Base-by-base conservation (phyloP, 345 rosid species). In the Citrus reticulata region DNA sequence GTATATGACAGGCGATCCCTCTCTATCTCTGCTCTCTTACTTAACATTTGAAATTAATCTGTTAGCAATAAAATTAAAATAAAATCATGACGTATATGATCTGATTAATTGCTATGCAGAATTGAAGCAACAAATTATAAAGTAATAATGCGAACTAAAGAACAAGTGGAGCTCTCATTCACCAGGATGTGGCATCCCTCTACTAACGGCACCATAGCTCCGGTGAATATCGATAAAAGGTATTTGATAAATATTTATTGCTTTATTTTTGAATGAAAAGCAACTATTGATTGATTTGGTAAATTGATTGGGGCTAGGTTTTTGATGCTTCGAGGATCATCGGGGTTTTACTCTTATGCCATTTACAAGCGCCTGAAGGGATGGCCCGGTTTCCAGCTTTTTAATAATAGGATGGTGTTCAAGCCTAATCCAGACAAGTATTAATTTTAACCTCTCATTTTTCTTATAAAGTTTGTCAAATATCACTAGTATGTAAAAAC, bases 331-430 rank as follows among this genome's bases (percentile, higher is more conserved):
- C 90, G 93, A 46, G 91, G 94, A 68, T 91, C 96, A 16, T 91
- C 97, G 13, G 99, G 99, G 66, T 91, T 95, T 74, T 95, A 95
- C 89, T 78, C 98, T 5, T 93, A 95, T 19, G 95, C 89, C 55
- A 92, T 95, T 61, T 95, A 91, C 39, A 95, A 92, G 85, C 95
- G 92, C 81, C 81, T 91, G 46, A 67, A 78, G 74, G 97, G 90
- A 70, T 95, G 98, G 99, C 99, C 99, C 78, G 93, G 89, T 73
- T 90, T 90, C 80, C 85, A 83, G 81, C 83, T 92, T 22, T 93
- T 87, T 40, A 91, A 91, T 74, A 87, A 88, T 35, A 87, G 99
- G 81, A 76, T 93, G 17, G 93, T 85, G 7, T 90, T 92, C 87
- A 90, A 92, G 87, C 94, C 90, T 51, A 84, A 89, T 65, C 83